Evolutionary conservation across 345 rosid genomes (phyloP).

Genomic region (Draba incana): DNA sequence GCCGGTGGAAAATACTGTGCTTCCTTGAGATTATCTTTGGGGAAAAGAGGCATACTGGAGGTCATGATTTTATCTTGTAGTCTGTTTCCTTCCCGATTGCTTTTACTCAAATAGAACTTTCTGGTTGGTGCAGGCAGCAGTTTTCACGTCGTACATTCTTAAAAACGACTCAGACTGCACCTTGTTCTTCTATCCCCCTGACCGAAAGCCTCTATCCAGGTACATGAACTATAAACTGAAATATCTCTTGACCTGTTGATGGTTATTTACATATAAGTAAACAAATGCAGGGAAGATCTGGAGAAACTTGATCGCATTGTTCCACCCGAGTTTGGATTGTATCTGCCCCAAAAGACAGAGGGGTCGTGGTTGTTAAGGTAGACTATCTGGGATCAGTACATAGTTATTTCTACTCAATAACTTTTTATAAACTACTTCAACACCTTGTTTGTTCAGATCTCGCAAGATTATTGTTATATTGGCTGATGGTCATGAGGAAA

Average conservation of each 20-base stretch:
- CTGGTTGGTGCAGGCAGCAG: constrained; percentile 65
- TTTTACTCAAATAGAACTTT: constrained; percentile 18
- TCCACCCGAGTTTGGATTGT: constrained; percentile 69
- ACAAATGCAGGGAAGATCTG: constrained; percentile 65
- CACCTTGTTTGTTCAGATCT: constrained; percentile 56
- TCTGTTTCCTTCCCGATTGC: constrained; percentile 34
- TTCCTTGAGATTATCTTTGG: constrained; percentile 78
- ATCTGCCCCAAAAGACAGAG: constrained; percentile 66
- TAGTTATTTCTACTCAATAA: constrained; percentile 21
- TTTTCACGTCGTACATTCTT: constrained; percentile 70
- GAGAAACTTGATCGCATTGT: constrained; percentile 50
- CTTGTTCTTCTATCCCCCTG: constrained; percentile 56
- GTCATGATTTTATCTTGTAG: constrained; percentile 47
- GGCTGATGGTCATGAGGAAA: constrained; percentile 53
- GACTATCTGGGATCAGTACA: constrained; percentile 29
- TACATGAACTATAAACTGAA: constrained; percentile 43
- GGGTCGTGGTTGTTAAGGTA: constrained; percentile 83
- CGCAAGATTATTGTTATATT: constrained; percentile 58
- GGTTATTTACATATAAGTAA: constrained; percentile 27
- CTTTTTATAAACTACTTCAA: constrained; percentile 22
- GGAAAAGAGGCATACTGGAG: constrained; percentile 84
- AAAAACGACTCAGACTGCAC: constrained; percentile 74
- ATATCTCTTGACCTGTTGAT: constrained; percentile 22
- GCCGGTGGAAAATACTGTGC: constrained; percentile 79
- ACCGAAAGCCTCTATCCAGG: constrained; percentile 72